Evolutionary conservation across 169 alveolate species (phyloP), one percentile per base, ranked within the genome.

Genomic region (Eimeria maxima): DNA sequence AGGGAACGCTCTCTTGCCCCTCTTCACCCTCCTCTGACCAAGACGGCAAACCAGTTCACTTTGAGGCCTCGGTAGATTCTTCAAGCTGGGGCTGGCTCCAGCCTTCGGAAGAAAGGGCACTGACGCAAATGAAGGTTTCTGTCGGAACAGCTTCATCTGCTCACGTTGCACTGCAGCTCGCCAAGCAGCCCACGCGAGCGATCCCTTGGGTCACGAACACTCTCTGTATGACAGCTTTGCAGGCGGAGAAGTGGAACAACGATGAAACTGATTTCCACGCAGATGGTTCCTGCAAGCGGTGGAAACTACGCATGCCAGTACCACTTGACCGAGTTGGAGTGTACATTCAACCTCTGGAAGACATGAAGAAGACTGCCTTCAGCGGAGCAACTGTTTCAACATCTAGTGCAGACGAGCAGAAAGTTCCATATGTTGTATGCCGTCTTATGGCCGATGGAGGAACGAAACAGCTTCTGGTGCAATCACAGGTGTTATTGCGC

Each of bases 301-400:
- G 93, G 93, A 86, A 55, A 60, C 93, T 86, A 42, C 57, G 60
- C n/a, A 53, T 57, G 78, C 92, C 95, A 33, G 95, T 92, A n/a
- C 95, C 95, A 1, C 78, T 92, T 45, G 95, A 92, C 57, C 71
- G 95, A 11, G 91, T 92, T 57, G 95, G 95, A n/a, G 95, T 92
- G 73, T 92, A 92, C 88, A 57, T 74, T 16, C 95, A 92, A 73
- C 92, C 95, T 14, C 73, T 92, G 27, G 14, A 83, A 1, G 67
- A 71, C 80, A 45, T 67, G 63, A 42, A 38, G 53, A 27, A 47
- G 55, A 10, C 57, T 5, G 20, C 38, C 45, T 11, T 33, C 14
- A 16, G 84, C 5, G 57, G 95, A 20, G 20, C 50, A 33, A 3
- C 92, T 11, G 27, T 24, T 0, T 10, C 92, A 20, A 2, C 74